These are phyloP conservation scores for Tetragonia tetragonoides DNA, from an alignment of 148 eudicot species.

Conservation along the genomic window DNA sequence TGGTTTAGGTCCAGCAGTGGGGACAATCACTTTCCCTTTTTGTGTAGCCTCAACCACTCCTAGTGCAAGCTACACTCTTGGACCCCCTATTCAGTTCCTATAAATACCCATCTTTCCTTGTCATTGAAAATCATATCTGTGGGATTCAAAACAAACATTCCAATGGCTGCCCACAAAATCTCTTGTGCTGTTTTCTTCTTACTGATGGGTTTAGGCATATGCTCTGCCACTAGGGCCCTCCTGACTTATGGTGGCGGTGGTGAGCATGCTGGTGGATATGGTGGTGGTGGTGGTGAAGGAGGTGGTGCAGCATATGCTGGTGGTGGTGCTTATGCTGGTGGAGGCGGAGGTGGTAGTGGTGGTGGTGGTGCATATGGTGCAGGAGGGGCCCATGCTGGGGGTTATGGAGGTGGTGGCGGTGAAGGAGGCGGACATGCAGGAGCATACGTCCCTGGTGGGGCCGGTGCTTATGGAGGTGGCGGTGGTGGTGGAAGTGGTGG, in stretches of 20 bases:
- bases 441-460: constrained; percentile 24
- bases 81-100: constrained; percentile 33
- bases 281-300: constrained; percentile 29
- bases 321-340: constrained; percentile 19
- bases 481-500: constrained; percentile 15
- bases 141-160: constrained; percentile 24
- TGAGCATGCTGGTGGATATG: constrained; percentile 25
- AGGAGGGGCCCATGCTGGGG: constrained; percentile 20
- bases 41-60: constrained; percentile 15
- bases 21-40: constrained; percentile 16
- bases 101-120: constrained; percentile 35
- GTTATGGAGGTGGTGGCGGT: constrained; percentile 21
- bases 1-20: constrained; percentile 30
- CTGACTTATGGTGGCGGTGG: constrained; percentile 32
- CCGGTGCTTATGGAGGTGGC: constrained; percentile 23
- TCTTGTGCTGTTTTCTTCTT: constrained; percentile 40
- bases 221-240: constrained; percentile 54
- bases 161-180: constrained; percentile 46
- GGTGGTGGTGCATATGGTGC: constrained; percentile 20
- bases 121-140: constrained; percentile 21
- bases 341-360: constrained; percentile 25
- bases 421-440: constrained; percentile 19
- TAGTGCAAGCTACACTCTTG: constrained; percentile 26
- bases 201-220: constrained; percentile 42
- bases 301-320: constrained; percentile 22